Conservation (phyloP, 2,329 filamentous ascomycete genomes). For the Coniella vitis region DNA sequence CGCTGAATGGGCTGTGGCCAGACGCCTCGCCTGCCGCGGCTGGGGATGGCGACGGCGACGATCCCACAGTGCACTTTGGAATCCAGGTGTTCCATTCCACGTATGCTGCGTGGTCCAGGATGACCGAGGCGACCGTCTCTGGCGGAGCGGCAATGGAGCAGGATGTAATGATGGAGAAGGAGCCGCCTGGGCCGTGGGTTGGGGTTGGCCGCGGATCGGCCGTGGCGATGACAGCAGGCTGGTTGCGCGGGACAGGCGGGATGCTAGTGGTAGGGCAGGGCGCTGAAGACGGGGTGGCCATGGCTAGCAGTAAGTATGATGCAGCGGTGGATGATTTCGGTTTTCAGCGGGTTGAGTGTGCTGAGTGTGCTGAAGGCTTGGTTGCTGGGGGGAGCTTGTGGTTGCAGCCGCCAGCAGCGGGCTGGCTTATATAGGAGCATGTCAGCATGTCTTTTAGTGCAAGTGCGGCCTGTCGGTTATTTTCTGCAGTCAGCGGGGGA, state of each 20-base stretch:
- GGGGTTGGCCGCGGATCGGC: constrained; percentile 24
- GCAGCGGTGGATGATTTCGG: too few relatives aligned
- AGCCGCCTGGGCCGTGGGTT: constrained; percentile 24
- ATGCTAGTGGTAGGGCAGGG: constrained; percentile 8
- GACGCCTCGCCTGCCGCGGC: constrained; percentile 5
- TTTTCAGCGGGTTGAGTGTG: too few relatives aligned
- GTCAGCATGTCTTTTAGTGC: too few relatives aligned
- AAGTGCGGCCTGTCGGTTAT: too few relatives aligned
- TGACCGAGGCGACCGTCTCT: constrained; percentile 26
- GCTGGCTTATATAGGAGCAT: too few relatives aligned
- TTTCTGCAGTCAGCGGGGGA: too few relatives aligned
- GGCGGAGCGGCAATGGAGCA: constrained; percentile 29
- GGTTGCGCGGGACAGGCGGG: constrained; percentile 14
- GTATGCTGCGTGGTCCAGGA: constrained; percentile 27
- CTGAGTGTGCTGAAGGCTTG: too few relatives aligned
- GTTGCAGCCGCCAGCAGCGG: too few relatives aligned
- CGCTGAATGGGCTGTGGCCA: neutral
- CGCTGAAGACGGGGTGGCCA: neutral
- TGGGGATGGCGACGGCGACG: constrained; percentile 15
- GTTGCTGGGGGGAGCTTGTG: too few relatives aligned
- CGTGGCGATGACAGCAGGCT: constrained; percentile 12
- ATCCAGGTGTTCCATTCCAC: constrained; percentile 31
- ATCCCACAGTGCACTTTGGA: constrained; percentile 22
- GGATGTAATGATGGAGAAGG: constrained; percentile 26
- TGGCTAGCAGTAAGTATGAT: neutral